Evolutionary conservation across 2,329 filamentous ascomycete species (phyloP), one percentile per base, ranked within the genome.

Genomic region (Daldinia sp.): DNA sequence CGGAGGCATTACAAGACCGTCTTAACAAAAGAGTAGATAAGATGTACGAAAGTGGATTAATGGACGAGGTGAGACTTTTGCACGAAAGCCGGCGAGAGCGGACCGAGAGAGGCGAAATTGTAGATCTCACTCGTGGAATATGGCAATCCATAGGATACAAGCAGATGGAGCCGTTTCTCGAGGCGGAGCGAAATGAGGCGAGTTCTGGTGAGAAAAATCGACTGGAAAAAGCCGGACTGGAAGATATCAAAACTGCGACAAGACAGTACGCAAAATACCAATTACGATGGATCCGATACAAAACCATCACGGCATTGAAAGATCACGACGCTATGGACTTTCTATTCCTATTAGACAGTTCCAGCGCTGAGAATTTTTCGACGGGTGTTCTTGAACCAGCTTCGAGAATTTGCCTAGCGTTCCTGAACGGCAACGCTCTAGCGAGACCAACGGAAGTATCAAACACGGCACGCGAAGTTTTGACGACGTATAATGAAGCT

Each of bases 61-160:
- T 85, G 66, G 78, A 82, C 6, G 87, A 89, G 73, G 81, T 85
- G 0, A 77, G 77, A 26, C 77, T 83, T 55, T 80, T 89, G 50
- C 82, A 83, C 67, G 73, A 80, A 1, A 82, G 83, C 54, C 76
- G 81, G 3, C 78, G 72, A 18, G 60, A 74, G 1, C 77, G 76
- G 18, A 70, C 78, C 0, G 77, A 81, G 0, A 75, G 81, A 1
- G 90, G 89, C 0, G 79, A 83, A 1, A 71, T 79, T 0, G 80
- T 96, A 1, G 93, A 98, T 76, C 86, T 89, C 71, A 92, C 88
- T 1, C 89, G 90, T 60, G 97, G 96, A 0, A 97, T 99, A 48
- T 99, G 95, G 94, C 92, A 97, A 60, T 96, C 94, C 0, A 99
- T 99, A 69, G 96, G 96, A 0, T 98, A 94, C 81, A 98, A 97